Conservation (phyloP, 257 asterid species). For the Rehmannia glutinosa region DNA sequence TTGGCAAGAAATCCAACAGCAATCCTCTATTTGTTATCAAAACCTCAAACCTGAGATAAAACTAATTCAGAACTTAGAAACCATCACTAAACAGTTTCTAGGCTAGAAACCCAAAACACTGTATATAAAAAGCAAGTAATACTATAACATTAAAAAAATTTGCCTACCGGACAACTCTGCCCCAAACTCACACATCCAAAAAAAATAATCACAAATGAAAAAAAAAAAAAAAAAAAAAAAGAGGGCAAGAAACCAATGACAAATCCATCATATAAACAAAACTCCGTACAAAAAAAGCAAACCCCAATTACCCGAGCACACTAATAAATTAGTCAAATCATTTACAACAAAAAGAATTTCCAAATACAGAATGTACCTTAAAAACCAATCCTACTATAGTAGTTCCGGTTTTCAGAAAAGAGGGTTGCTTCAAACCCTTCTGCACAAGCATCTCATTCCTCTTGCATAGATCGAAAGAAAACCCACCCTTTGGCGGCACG, state of each 20-base stretch:
- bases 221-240: not conserved
- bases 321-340: not conserved
- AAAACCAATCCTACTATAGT: slow-evolving; percentile 88
- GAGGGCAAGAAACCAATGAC: not conserved
- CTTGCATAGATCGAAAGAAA: slow-evolving; percentile 75
- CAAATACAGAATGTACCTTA: slow-evolving; percentile 36
- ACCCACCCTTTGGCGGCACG: slow-evolving; percentile 53
- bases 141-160: not conserved
- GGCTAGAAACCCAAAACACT: not conserved
- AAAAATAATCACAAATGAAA: not conserved
- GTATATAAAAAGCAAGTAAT: not conserved
- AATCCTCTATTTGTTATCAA: not conserved
- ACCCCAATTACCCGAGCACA: not conserved
- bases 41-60: not conserved
- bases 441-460: slow-evolving; percentile 79
- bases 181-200: not conserved
- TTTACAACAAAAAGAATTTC: not conserved
- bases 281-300: not conserved
- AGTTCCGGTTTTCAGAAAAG: slow-evolving; percentile 90
- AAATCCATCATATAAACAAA: not conserved
- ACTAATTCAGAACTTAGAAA: not conserved
- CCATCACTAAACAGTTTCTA: not conserved
- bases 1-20: not conserved
- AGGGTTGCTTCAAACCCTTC: slow-evolving; percentile 62
- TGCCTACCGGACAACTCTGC: too few species aligned